Percentiles rank a stretch among this genome's conserved stretches.
Evolutionary conservation across 805 yeast species (phyloP).

Genomic region (Starmera pachycereana): DNA sequence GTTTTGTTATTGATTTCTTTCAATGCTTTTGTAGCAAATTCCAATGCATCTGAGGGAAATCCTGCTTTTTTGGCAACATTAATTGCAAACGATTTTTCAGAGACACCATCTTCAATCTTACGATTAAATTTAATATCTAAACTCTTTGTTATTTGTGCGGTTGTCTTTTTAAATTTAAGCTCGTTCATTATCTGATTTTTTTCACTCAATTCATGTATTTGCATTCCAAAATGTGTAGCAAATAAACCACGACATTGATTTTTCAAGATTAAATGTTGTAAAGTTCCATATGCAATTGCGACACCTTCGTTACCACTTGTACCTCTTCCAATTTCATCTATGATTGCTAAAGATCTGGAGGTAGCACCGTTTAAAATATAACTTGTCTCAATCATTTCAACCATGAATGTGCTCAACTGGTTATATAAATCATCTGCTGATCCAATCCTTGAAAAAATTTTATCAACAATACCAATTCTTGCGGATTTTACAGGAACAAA

Average conservation of each 20-base stretch:
- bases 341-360: constrained; percentile 67
- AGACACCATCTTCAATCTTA: constrained; percentile 82
- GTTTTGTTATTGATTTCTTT: constrained; percentile 58
- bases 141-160: constrained; percentile 15
- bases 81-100: constrained; percentile 92
- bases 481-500: constrained; percentile 78
- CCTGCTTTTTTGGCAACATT: constrained; percentile 93
- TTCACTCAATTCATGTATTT: constrained; percentile 65
- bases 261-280: constrained; percentile 66
- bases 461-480: constrained; percentile 76
- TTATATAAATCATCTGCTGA: constrained; percentile 95
- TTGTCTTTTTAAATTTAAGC: constrained; percentile 67
- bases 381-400: constrained; percentile 93
- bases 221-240: constrained; percentile 92
- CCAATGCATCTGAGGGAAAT: constrained; percentile 77
- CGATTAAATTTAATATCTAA: constrained; percentile 72
- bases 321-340: constrained; percentile 89
- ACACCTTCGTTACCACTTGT: constrained; percentile 86
- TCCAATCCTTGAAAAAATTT: constrained; percentile 89
- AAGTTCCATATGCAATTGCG: constrained; percentile 94
- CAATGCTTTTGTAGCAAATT: constrained; percentile 87
- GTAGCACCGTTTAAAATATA: constrained; percentile 76
- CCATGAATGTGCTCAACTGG: constrained; percentile 93
- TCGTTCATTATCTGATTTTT: constrained; percentile 52
- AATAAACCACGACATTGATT: constrained; percentile 73